Evolutionary conservation across 2,329 filamentous ascomycete species (phyloP).

Genomic region (Botrytis fragariae): DNA sequence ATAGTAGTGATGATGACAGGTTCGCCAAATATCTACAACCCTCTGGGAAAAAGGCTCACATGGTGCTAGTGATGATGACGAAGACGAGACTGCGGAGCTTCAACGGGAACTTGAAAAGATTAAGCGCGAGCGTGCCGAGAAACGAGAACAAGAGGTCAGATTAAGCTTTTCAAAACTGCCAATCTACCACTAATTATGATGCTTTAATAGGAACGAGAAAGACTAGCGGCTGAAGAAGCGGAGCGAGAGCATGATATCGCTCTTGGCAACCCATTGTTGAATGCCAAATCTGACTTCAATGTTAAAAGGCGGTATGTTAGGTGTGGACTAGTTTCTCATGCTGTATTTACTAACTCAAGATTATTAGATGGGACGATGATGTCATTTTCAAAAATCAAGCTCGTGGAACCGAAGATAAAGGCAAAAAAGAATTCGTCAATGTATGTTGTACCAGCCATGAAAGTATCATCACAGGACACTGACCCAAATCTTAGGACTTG

Average conservation of each 20-base stretch:
- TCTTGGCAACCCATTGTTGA: constrained; percentile 86
- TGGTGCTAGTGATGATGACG: constrained; percentile 60
- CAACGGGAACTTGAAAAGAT: constrained; percentile 94
- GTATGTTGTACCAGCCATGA: constrained; percentile 49
- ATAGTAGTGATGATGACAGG: constrained; percentile 61
- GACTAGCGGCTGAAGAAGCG: constrained; percentile 77
- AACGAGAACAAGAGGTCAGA: constrained; percentile 67
- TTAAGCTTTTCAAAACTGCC: neutral
- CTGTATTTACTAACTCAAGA: neutral
- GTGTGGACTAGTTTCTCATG: constrained; percentile 6
- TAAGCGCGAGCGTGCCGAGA: constrained; percentile 75
- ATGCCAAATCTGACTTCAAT: constrained; percentile 75
- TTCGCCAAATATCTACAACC: constrained; percentile 29
- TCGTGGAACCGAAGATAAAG: constrained; percentile 86
- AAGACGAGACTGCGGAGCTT: constrained; percentile 83
- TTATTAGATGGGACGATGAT: constrained; percentile 84
- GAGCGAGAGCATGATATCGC: constrained; percentile 85
- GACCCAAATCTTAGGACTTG: constrained; percentile 58
- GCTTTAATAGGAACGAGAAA: constrained; percentile 65
- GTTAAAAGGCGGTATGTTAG: constrained; percentile 65
- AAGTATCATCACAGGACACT: constrained; percentile 18
- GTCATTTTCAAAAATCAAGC: constrained; percentile 99
- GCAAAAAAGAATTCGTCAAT: constrained; percentile 96
- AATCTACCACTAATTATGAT: constrained; percentile 21
- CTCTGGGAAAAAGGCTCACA: constrained; percentile 33